A percentile compares a stretch with the other conserved stretches of the same genome.
Conservation (phyloP, 805 yeast genomes). For the Myxozyma vanderwaltii region DNA sequence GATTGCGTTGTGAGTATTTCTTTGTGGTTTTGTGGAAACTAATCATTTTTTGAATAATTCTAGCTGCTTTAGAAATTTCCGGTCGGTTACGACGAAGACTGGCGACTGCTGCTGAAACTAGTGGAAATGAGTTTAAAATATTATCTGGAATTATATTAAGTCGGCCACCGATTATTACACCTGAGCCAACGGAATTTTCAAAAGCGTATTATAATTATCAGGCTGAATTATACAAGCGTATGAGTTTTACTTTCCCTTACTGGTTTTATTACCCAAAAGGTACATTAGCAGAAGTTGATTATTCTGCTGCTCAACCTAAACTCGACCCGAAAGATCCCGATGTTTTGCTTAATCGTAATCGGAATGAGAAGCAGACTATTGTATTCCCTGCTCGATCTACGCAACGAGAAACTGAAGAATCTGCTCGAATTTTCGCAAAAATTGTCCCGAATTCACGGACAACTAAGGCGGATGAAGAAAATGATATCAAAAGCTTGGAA, state of each 20-base stretch:
- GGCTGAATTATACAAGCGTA: constrained; percentile 78
- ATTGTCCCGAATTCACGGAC: constrained; percentile 68
- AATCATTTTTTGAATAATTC: neutral
- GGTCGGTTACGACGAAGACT: neutral
- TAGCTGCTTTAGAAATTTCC: neutral
- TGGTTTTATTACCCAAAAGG: constrained; percentile 91
- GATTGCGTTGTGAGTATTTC: neutral
- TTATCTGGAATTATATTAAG: constrained; percentile 59
- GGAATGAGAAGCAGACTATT: constrained; percentile 76
- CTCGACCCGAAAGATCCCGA: constrained; percentile 18
- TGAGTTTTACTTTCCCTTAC: constrained; percentile 97
- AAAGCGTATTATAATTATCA: constrained; percentile 77
- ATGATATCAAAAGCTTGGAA: constrained; percentile 70
- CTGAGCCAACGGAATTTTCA: constrained; percentile 73
- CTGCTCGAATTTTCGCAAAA: constrained; percentile 59
- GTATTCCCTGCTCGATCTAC: constrained; percentile 66
- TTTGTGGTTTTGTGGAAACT: neutral
- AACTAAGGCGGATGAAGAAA: constrained; percentile 72
- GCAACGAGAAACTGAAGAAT: constrained; percentile 41
- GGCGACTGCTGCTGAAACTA: constrained; percentile 4
- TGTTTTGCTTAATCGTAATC: constrained; percentile 64
- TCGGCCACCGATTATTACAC: constrained; percentile 82
- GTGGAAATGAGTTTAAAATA: constrained; percentile 25
- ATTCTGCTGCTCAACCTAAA: constrained; percentile 62
- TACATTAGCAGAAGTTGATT: constrained; percentile 81